Percentiles rank a stretch among this genome's conserved stretches.
phyloP scores from a whole-genome alignment of 257 asterid genomes.

The Solanum dulcamara region DNA sequence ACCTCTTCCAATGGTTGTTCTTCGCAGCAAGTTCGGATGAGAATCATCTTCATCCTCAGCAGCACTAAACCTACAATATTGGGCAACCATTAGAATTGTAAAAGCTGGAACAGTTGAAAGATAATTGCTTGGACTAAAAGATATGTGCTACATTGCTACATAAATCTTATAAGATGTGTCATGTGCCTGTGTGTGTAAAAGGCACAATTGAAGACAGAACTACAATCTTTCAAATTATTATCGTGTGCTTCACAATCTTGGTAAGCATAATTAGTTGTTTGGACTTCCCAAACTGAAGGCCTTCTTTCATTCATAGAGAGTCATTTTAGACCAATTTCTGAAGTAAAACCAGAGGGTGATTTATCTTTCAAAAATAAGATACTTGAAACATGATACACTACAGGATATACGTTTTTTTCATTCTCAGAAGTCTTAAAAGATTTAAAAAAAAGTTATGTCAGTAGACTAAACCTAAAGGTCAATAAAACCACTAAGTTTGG shows the following conservation, averaged over 20 bases:
- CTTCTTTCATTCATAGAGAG: background rate
- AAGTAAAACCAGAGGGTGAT: background rate
- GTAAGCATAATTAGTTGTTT: background rate
- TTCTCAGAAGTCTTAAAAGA: background rate
- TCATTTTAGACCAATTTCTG: background rate
- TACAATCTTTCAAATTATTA: background rate
- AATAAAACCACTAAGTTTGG: background rate
- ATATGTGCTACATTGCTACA: background rate
- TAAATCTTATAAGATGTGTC: background rate
- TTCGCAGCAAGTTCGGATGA: conserved; percentile 30
- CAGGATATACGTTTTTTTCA: background rate
- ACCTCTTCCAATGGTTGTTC: conserved; percentile 86
- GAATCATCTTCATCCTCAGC: conserved; percentile 68
- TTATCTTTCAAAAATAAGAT: background rate
- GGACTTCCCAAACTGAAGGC: background rate
- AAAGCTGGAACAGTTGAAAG: background rate
- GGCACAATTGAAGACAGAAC: background rate
- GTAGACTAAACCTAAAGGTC: background rate
- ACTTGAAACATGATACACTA: background rate
- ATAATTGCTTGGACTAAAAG: background rate
- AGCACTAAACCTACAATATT: conserved; percentile 52
- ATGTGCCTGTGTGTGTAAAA: background rate
- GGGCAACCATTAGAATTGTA: background rate
- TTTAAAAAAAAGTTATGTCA: background rate
- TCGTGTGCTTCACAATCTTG: background rate